Evolutionary conservation across 345 rosid species (phyloP).

Genomic region (Citrus trifoliata): DNA sequence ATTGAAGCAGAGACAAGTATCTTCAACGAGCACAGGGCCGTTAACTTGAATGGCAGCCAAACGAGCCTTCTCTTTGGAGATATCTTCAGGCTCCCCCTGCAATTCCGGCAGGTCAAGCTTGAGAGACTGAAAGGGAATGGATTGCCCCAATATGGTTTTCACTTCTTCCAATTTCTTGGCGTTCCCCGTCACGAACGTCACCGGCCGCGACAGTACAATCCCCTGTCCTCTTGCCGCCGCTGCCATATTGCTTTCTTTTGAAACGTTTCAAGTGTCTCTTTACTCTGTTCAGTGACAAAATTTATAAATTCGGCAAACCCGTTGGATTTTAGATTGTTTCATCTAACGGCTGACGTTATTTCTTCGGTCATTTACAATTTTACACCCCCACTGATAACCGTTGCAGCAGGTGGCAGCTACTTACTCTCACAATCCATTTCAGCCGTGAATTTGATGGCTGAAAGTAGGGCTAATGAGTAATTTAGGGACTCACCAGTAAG

Average conservation of each 20-base stretch:
- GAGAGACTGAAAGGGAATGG: constrained; percentile 80
- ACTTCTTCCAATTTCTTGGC: constrained; percentile 97
- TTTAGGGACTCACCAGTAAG: no score
- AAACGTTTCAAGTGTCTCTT: neutral
- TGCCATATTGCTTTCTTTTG: constrained; percentile 28
- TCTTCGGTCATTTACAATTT: no score
- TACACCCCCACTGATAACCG: no score
- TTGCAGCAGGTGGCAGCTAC: no score
- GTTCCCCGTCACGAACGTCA: constrained; percentile 92
- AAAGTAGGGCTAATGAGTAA: no score
- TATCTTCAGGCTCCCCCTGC: constrained; percentile 92
- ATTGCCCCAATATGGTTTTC: constrained; percentile 71
- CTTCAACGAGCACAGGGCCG: constrained; percentile 94
- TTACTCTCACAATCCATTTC: no score
- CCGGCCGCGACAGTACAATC: constrained; percentile 55
- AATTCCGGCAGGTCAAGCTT: constrained; percentile 89
- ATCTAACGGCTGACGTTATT: no score
- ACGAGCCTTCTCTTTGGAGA: constrained; percentile 91
- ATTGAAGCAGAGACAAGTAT: constrained; percentile 94
- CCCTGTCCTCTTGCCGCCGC: constrained; percentile 36
- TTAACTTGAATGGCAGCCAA: constrained; percentile 80
- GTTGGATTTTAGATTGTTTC: no score
- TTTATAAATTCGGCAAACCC: no score
- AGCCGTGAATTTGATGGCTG: no score
- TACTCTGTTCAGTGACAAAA: no score